phyloP scores from a whole-genome alignment of 2,329 filamentous ascomycete genomes.

The Atkinsonella texensis region DNA sequence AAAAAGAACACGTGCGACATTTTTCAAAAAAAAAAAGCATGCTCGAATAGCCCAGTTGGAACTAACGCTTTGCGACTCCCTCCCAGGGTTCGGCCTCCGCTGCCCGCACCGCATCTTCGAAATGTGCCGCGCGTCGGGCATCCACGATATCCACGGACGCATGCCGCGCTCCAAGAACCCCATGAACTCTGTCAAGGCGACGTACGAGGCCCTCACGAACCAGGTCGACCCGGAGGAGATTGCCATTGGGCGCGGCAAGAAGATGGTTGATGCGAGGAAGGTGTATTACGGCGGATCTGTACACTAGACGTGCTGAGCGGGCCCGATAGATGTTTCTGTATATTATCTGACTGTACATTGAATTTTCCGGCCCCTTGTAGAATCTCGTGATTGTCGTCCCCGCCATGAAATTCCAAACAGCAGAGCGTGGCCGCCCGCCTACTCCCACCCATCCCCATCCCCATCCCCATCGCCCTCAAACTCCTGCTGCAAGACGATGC shows the following conservation, averaged over 20 bases:
- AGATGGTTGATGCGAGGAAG: conserved; percentile 90
- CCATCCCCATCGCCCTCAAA: conserved; percentile 40
- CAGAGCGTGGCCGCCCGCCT: too few relatives aligned
- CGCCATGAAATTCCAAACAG: too few relatives aligned
- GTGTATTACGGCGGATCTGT: conserved; percentile 86
- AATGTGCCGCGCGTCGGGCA: conserved; percentile 77
- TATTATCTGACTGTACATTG: not conserved
- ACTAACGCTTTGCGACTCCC: not conserved
- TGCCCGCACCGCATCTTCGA: conserved; percentile 89
- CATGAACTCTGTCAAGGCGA: conserved; percentile 95
- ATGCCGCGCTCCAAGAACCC: conserved; percentile 83
- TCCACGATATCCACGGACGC: conserved; percentile 72
- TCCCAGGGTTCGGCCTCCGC: conserved; percentile 82
- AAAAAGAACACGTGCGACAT: too few relatives aligned
- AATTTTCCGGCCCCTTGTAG: too few relatives aligned
- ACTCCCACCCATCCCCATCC: not conserved
- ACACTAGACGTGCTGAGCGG: conserved; percentile 28
- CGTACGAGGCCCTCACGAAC: conserved; percentile 67
- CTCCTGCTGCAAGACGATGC: conserved; percentile 96
- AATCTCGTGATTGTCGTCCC: not conserved
- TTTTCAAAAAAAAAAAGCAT: not conserved
- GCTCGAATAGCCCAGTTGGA: too few relatives aligned
- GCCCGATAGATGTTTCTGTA: not conserved
- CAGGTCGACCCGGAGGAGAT: conserved; percentile 85
- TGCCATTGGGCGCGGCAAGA: conserved; percentile 79